phyloP scores from a whole-genome alignment of 208 protist genomes.

The Strigomonas culicis region DNA sequence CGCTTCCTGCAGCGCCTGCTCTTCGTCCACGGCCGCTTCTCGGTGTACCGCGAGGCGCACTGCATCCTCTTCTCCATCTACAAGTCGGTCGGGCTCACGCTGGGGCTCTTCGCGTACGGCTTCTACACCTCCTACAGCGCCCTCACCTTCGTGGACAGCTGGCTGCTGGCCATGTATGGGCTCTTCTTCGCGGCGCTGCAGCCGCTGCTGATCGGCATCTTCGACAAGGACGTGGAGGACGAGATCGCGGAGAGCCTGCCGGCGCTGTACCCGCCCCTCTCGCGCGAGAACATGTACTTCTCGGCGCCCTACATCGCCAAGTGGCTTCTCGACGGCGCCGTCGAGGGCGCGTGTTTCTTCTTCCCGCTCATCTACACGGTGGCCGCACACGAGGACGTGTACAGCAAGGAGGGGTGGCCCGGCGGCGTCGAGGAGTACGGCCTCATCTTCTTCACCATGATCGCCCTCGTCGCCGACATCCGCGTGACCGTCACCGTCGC shows the following conservation, averaged over 20 bases:
- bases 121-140: conserved; percentile 86
- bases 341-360: conserved; percentile 56
- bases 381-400: conserved; percentile 43
- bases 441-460: conserved; percentile 60
- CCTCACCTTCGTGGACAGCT: conserved; percentile 79
- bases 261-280: conserved; percentile 55
- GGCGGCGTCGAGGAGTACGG: conserved; percentile 63
- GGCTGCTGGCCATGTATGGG: conserved; percentile 80
- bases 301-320: conserved; percentile 54
- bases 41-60: conserved; percentile 82
- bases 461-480: conserved; percentile 60
- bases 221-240: conserved; percentile 88
- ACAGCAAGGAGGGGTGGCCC: conserved; percentile 24
- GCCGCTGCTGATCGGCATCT: conserved; percentile 72
- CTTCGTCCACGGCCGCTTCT: conserved; percentile 93
- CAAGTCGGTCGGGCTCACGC: conserved; percentile 92
- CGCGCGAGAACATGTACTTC: conserved; percentile 74
- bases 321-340: conserved; percentile 52
- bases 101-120: conserved; percentile 75
- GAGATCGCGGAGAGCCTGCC: conserved; percentile 72
- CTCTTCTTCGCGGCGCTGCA: conserved; percentile 76
- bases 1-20: conserved; percentile 86
- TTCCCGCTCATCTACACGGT: conserved; percentile 47
- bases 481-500: conserved; percentile 30
- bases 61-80: conserved; percentile 95